Base-by-base conservation (phyloP, 306 rosid genomes). In the Fagus sylvatica region DNA sequence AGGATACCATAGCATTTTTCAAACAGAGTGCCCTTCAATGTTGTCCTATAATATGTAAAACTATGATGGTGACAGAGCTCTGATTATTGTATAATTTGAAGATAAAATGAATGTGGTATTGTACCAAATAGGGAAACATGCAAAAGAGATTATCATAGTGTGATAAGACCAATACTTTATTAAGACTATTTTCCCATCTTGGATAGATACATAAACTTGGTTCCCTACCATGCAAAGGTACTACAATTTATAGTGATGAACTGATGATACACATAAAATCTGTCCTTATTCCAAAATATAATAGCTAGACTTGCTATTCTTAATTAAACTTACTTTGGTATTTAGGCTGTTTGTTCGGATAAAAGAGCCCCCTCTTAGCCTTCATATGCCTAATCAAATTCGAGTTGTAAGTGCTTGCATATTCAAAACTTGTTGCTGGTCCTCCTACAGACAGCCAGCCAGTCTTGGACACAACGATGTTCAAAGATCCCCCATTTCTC, bases 381-480 rank as follows among this genome's bases (percentile, higher is more conserved):
- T 61, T 74, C 19, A 85, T 84, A 69, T 85, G 88, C 1, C 61
- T 16, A 37, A 84, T 71, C 76, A 86, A 57, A 4, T 82, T 84
- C 3, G 76, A 75, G 17, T 84, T 80, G 8, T 86, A 88, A 41
- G 83, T 80, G 46, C 80, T 69, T 10, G 88, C 91, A 76, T 82
- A 80, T 0, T 82, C 86, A 7, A 43, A 46, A 3, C 81, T 42
- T 59, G 94, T 80, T 11, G 68, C 85, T 0, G 10, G 64, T 11
- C 90, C 88, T 2, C 86, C 84, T 8, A 64, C 69, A 1, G 90
- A 79, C 8, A 91, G 91, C 89, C 91, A 90, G 4, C 91, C 91
- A 55, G 69, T 80, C 71, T 90, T 86, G 0, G 89, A 77, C 12
- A 84, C 87, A 30, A 85, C 86, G 2, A 87, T 74, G 48, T 76